A percentile compares a stretch with the other conserved stretches of the same genome.
phyloP scores from a whole-genome alignment of 2,329 filamentous ascomycete genomes.

The Laburnicola sp. region DNA sequence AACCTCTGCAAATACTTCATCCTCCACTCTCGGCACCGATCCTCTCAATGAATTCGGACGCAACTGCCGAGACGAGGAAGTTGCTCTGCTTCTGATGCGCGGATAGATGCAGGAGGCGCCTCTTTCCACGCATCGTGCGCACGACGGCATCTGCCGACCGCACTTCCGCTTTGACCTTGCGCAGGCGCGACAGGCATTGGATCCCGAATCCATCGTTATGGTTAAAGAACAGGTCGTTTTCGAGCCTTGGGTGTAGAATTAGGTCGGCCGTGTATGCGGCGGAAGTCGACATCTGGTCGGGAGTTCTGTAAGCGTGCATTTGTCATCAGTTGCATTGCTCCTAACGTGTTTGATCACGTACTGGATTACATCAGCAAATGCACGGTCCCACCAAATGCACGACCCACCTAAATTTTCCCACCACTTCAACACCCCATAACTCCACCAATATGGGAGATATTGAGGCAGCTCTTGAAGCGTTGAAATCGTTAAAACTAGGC shows the following conservation, averaged over 20 bases:
- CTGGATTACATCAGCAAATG: too few relatives aligned
- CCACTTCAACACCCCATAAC: too few relatives aligned
- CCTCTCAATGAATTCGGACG: constrained; percentile 13
- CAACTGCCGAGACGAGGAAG: constrained; percentile 15
- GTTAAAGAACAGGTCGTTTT: constrained; percentile 4
- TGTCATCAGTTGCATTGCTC: constrained; percentile 12
- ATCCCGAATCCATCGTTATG: constrained; percentile 3
- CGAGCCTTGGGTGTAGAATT: not conserved
- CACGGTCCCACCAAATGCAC: too few relatives aligned
- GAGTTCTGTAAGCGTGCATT: constrained; percentile 5
- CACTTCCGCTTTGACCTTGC: constrained; percentile 14
- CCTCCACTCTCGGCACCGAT: constrained; percentile 13
- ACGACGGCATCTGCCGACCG: constrained; percentile 13
- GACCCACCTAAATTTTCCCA: too few relatives aligned
- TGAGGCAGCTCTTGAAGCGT: too few relatives aligned
- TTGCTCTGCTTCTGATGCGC: constrained; percentile 3
- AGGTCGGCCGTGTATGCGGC: not conserved
- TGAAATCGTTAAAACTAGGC: too few relatives aligned
- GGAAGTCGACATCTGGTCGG: constrained; percentile 3
- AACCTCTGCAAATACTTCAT: constrained; percentile 15
- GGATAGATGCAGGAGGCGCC: constrained; percentile 13
- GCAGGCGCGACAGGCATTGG: constrained; percentile 13
- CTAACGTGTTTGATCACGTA: too few relatives aligned
- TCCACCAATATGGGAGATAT: too few relatives aligned
- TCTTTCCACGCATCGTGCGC: constrained; percentile 15